These are phyloP conservation scores for Rubroshorea leprosula DNA, from an alignment of 345 rosid species.

Conservation along the genomic window DNA sequence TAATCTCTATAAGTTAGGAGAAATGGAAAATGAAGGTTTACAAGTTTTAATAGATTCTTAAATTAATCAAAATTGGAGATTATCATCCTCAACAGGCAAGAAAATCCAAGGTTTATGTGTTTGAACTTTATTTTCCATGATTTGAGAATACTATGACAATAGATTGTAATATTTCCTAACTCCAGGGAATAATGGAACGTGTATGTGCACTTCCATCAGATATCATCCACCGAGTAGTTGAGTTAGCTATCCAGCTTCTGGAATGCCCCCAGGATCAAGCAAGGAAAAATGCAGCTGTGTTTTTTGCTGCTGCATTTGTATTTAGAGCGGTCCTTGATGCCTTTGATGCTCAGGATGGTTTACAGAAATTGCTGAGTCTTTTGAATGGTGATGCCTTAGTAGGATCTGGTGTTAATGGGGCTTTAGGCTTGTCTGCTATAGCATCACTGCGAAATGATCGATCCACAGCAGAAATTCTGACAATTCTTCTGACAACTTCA, in stretches of 20 bases:
- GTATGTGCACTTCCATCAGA: slow-evolving; percentile 91
- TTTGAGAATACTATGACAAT: background rate
- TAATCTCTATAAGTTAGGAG: no score
- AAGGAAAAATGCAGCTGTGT: slow-evolving; percentile 85
- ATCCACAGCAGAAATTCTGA: no score
- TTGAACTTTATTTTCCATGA: background rate
- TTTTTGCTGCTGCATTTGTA: slow-evolving; percentile 94
- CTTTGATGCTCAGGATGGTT: slow-evolving; percentile 84
- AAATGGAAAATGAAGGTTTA: no score
- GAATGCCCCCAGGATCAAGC: slow-evolving; percentile 85
- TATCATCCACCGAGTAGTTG: slow-evolving; percentile 74
- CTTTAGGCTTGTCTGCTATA: no score
- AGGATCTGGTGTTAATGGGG: no score
- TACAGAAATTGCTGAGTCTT: slow-evolving; percentile 72
- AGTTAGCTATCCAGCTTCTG: slow-evolving; percentile 81
- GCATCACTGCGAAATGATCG: slow-evolving; percentile 61
- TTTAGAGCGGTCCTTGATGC: slow-evolving; percentile 97
- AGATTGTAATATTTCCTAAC: background rate
- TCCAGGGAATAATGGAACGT: slow-evolving; percentile 96
- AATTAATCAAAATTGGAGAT: no score
- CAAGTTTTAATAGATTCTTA: no score
- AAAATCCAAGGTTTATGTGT: background rate
- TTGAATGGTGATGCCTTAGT: slow-evolving; percentile 81
- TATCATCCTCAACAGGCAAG: background rate
- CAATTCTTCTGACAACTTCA: slow-evolving; percentile 75